Evolutionary conservation across 257 asterid genomes (phyloP).

Genomic region (Perilla frutescens): DNA sequence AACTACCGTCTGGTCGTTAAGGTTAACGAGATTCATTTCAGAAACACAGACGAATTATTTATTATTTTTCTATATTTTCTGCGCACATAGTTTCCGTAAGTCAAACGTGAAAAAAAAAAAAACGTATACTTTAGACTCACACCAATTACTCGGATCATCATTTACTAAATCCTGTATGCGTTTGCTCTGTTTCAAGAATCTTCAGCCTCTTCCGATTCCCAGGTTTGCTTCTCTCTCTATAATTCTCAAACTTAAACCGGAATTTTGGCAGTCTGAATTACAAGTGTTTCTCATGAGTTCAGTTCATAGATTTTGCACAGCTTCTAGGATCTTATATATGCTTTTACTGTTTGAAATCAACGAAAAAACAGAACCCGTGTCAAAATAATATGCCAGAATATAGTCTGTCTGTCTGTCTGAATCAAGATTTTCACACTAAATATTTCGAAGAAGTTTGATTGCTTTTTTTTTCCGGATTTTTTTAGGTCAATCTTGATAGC

Average conservation of each 20-base stretch:
- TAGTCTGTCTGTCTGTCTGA: not conserved
- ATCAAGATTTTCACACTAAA: not conserved
- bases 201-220: constrained; percentile 25
- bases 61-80: too few species aligned
- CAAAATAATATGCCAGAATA: not conserved
- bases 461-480: not conserved
- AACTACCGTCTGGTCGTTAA: not conserved
- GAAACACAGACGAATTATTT: too few species aligned
- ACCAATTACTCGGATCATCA: not conserved
- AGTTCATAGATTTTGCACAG: not conserved
- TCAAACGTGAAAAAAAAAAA: constrained; percentile 1
- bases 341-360: not conserved
- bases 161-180: constrained; percentile 28
- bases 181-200: constrained; percentile 28
- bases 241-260: not conserved
- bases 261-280: too few species aligned
- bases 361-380: not conserved
- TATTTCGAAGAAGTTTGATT: not conserved
- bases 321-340: constrained; percentile 9
- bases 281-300: constrained; percentile 1
- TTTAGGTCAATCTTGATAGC: constrained; percentile 32
- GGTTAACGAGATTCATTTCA: not conserved
- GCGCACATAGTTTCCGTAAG: not conserved
- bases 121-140: constrained; percentile 1
- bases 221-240: constrained; percentile 41